A percentile compares a stretch with the other conserved stretches of the same genome.
phyloP scores from a whole-genome alignment of 345 rosid genomes.

The Eucalyptus urophylla region DNA sequence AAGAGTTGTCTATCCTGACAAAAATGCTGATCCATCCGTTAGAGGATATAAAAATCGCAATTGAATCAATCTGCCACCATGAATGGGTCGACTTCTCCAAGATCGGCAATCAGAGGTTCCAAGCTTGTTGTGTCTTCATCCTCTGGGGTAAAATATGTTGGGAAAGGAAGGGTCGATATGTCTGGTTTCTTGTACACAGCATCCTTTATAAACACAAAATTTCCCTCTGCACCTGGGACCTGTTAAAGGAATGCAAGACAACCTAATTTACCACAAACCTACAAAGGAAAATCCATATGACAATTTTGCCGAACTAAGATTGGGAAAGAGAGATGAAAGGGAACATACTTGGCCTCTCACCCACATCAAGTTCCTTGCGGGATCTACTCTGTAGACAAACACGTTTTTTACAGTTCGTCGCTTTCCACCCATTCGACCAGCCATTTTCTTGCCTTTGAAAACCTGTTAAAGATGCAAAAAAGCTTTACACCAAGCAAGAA shows the following conservation, averaged over 20 bases:
- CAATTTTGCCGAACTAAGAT: not conserved
- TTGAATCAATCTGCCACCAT: conserved; percentile 50
- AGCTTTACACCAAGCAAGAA: not conserved
- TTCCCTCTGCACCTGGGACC: conserved; percentile 94
- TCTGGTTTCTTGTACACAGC: conserved; percentile 77
- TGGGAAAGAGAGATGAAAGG: not conserved
- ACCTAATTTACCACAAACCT: not conserved
- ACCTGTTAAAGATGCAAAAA: conserved; percentile 34
- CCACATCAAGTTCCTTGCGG: conserved; percentile 85
- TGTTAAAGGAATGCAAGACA: conserved; percentile 1
- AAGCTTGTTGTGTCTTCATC: conserved; percentile 38
- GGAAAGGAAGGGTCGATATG: conserved; percentile 69
- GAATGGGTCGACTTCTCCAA: conserved; percentile 83
- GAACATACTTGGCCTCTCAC: conserved; percentile 88
- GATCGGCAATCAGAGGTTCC: conserved; percentile 61
- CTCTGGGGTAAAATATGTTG: conserved; percentile 56
- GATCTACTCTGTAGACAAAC: conserved; percentile 88
- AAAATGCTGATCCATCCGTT: not conserved
- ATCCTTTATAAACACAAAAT: conserved; percentile 83
- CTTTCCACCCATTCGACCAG: conserved; percentile 91
- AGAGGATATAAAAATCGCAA: not conserved
- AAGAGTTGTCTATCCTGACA: not conserved
- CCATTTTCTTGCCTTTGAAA: conserved; percentile 87
- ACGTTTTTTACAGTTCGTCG: conserved; percentile 89
- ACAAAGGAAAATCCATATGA: not conserved